Evolutionary conservation across 2,329 filamentous ascomycete genomes (phyloP).

Genomic region (Claviceps maximensis): DNA sequence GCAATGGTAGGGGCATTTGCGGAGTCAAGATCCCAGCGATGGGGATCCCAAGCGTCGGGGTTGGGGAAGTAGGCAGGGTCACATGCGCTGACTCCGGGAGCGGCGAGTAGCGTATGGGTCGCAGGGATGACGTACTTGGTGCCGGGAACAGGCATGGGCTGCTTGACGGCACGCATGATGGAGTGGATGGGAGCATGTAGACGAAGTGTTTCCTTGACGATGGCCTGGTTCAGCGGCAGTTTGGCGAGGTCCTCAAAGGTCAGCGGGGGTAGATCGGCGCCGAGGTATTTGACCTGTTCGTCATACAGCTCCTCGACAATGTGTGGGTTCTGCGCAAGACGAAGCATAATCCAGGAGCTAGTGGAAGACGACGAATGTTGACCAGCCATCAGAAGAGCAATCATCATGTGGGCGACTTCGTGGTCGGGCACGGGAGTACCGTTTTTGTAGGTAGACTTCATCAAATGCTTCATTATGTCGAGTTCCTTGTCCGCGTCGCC

Average conservation of each 20-base stretch:
- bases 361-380: conserved; percentile 83
- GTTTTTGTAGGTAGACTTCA: conserved; percentile 76
- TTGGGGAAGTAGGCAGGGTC: conserved; percentile 69
- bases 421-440: conserved; percentile 66
- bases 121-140: conserved; percentile 75
- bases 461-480: conserved; percentile 86
- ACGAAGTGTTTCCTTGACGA: conserved; percentile 84
- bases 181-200: conserved; percentile 90
- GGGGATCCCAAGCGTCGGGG: conserved; percentile 73
- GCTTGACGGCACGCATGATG: conserved; percentile 85
- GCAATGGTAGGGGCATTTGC: conserved; percentile 36
- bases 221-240: conserved; percentile 68
- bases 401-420: conserved; percentile 88
- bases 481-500: conserved; percentile 36
- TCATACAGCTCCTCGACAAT: conserved; percentile 70
- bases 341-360: conserved; percentile 72
- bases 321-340: conserved; percentile 62
- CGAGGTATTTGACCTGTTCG: conserved; percentile 66
- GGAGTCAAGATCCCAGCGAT: conserved; percentile 68
- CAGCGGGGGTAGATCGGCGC: conserved; percentile 60
- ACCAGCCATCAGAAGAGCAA: conserved; percentile 81
- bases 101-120: conserved; percentile 68
- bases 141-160: conserved; percentile 69
- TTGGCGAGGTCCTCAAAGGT: conserved; percentile 66
- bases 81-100: conserved; percentile 67